phyloP scores from a whole-genome alignment of 257 asterid species.

The Thymus mandschuricus region DNA sequence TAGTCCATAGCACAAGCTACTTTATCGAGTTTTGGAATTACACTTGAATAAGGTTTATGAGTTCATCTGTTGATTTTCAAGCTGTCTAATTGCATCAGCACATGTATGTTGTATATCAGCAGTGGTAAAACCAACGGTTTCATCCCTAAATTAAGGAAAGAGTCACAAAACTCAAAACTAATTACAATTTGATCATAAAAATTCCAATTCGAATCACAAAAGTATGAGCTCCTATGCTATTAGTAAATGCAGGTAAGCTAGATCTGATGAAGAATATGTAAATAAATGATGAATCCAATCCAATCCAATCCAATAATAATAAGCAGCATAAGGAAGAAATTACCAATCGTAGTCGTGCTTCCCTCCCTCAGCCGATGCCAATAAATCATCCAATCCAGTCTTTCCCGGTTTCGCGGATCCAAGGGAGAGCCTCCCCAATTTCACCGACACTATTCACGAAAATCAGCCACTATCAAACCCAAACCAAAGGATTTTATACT shows the following conservation, averaged over 20 bases:
- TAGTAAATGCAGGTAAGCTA: slow-evolving; percentile 27
- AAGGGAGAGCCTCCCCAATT: slow-evolving; percentile 61
- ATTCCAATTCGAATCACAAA: slow-evolving; percentile 17
- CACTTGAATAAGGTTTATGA: slow-evolving; percentile 2
- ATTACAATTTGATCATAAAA: slow-evolving; percentile 4
- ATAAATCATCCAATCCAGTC: slow-evolving; percentile 53
- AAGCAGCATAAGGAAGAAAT: neutral
- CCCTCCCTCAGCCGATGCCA: slow-evolving; percentile 57
- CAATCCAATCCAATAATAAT: neutral
- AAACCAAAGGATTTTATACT: neutral
- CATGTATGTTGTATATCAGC: slow-evolving; percentile 10
- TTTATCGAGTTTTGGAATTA: neutral
- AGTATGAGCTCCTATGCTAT: neutral
- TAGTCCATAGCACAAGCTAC: slow-evolving; percentile 10
- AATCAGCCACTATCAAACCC: slow-evolving; percentile 20
- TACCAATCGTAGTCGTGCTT: slow-evolving; percentile 72
- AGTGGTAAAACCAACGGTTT: slow-evolving; percentile 11
- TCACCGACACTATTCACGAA: slow-evolving; percentile 42
- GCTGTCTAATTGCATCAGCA: slow-evolving; percentile 18
- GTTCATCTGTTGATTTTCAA: neutral
- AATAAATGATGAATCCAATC: slow-evolving; percentile 1
- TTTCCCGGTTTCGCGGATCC: slow-evolving; percentile 53
- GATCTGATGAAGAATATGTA: slow-evolving; percentile 36
- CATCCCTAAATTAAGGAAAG: neutral
- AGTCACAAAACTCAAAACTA: neutral